phyloP scores from a whole-genome alignment of 352 stramenopile genomes.

The Phytophthora cactorum region DNA sequence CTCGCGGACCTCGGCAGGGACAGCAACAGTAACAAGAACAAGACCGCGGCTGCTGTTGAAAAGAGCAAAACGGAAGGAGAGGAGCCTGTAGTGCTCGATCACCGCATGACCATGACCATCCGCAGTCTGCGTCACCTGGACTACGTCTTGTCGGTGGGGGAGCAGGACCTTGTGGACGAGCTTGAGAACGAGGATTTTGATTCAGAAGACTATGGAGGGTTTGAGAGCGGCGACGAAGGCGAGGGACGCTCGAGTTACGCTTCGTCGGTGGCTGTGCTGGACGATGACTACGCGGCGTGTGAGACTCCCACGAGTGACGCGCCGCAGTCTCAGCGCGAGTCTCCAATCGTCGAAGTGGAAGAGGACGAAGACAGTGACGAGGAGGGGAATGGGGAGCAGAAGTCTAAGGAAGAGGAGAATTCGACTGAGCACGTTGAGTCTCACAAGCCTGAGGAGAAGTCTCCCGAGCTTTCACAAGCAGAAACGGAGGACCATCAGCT shows the following conservation, averaged over 20 bases:
- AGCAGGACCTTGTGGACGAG: conserved; percentile 39
- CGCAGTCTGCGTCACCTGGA: conserved; percentile 53
- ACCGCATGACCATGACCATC: conserved; percentile 43
- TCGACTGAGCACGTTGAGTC: conserved; percentile 7
- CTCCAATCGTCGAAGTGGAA: conserved; percentile 39
- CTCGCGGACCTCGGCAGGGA: conserved; percentile 44
- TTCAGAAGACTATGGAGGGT: conserved; percentile 32
- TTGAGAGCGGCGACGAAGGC: conserved; percentile 44
- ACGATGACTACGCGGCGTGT: conserved; percentile 41
- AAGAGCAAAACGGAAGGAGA: conserved; percentile 21
- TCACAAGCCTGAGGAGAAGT: background rate
- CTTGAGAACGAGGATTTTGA: conserved; percentile 36
- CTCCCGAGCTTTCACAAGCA: background rate
- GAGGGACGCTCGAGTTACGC: conserved; percentile 44
- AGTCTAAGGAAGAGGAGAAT: background rate
- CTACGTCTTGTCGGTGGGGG: conserved; percentile 47
- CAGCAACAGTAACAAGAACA: conserved; percentile 14
- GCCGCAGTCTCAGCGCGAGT: conserved; percentile 23
- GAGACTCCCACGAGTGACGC: conserved; percentile 31
- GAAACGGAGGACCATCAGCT: conserved; percentile 4
- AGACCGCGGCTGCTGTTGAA: conserved; percentile 3
- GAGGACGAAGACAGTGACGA: conserved; percentile 20
- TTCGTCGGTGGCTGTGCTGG: conserved; percentile 67
- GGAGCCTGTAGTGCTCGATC: conserved; percentile 57
- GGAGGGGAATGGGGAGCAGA: background rate